These are phyloP conservation scores for Dendrobium huoshanense DNA, from an alignment of 106 monocot genomes.

Conservation along the genomic window DNA sequence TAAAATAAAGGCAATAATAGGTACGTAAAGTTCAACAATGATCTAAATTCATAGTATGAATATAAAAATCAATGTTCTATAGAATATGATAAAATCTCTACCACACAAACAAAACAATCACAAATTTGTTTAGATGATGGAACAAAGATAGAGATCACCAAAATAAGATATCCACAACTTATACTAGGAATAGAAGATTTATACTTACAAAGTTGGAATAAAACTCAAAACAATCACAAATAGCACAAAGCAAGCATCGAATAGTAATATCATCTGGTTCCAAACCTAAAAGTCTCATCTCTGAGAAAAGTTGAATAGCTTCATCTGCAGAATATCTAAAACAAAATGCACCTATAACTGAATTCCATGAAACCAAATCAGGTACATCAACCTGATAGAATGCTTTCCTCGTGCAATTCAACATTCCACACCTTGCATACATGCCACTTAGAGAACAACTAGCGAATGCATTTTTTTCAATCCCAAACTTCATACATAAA, in stretches of 20 bases:
- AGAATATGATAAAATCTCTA: too few relatives aligned
- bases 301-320: conserved; percentile 32
- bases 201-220: too few relatives aligned
- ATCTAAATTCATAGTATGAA: too few relatives aligned
- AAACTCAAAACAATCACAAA: too few relatives aligned
- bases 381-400: conserved; percentile 42
- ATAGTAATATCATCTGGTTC: conserved; percentile 53
- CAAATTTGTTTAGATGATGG: too few relatives aligned
- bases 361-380: conserved; percentile 73
- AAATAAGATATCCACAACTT: too few relatives aligned
- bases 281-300: conserved; percentile 32
- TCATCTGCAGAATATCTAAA: conserved; percentile 22
- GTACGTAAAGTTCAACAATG: background rate
- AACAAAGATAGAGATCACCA: too few relatives aligned
- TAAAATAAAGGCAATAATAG: conserved; percentile 13
- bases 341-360: conserved; percentile 47
- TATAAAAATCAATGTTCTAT: too few relatives aligned
- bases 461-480: conserved; percentile 30
- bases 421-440: conserved; percentile 54
- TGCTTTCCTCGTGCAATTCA: conserved; percentile 41
- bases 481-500: conserved; percentile 43
- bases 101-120: too few relatives aligned
- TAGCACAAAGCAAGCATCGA: conserved; percentile 35
- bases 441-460: conserved; percentile 63
- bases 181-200: too few relatives aligned